These are phyloP conservation scores for Hura crepitans DNA, from an alignment of 441 rosid species.

Conservation along the genomic window DNA sequence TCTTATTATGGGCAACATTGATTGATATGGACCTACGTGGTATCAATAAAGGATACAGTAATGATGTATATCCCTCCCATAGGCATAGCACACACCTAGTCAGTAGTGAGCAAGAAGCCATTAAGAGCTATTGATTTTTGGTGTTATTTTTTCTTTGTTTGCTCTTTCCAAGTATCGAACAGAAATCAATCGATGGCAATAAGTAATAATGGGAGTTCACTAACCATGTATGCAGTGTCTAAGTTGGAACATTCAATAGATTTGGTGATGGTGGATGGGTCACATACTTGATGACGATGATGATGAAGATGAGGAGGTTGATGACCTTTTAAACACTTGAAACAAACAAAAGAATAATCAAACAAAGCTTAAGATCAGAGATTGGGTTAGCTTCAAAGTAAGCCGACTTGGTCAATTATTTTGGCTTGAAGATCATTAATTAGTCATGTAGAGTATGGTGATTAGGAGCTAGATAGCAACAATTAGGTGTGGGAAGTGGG, in stretches of 20 bases:
- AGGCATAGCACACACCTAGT: constrained; percentile 2
- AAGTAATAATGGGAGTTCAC: constrained; percentile 11
- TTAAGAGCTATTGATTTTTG: background rate
- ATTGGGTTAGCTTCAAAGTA: background rate
- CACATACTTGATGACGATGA: background rate
- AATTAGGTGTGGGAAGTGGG: constrained; percentile 4
- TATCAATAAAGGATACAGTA: background rate
- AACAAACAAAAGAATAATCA: too few relatives aligned
- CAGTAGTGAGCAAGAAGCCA: background rate
- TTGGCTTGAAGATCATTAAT: background rate
- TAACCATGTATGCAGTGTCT: background rate
- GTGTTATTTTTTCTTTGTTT: background rate
- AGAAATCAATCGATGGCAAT: constrained; percentile 21
- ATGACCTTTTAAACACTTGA: too few relatives aligned
- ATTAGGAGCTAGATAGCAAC: background rate
- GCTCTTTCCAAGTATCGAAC: background rate
- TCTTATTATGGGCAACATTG: background rate
- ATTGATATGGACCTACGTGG: constrained; percentile 22
- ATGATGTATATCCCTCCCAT: background rate
- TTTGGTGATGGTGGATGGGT: constrained; percentile 26
- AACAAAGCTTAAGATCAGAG: too few relatives aligned
- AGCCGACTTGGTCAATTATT: background rate
- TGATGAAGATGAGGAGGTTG: too few relatives aligned
- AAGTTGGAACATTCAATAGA: constrained; percentile 27
- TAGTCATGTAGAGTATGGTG: background rate